Base-by-base conservation (phyloP, 192 early-diverging fungal species). In the Coemansia pectinata region DNA sequence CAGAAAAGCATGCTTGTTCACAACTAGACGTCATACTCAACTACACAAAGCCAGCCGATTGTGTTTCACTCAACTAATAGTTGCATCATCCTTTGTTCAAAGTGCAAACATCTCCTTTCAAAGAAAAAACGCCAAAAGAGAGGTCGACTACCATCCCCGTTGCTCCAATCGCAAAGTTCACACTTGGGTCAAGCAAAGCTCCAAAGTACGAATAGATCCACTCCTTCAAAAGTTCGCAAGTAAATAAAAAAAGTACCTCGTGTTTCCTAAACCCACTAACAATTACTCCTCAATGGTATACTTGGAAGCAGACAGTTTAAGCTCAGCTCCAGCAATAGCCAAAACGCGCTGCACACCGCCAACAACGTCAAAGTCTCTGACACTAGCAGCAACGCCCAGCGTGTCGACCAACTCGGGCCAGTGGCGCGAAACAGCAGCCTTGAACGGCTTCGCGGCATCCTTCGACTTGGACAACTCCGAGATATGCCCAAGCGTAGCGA, bases 331-430 rank as follows among this genome's bases (percentile, higher is more conserved):
- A 42, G 72, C 70, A 52, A 48, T 36, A 1, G 66, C 72, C 62
- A 82, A 14, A 1, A 77, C 53, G 10, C 66, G 57, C 60, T 82
- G 80, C 27, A 77, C 48, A 15, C 21, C 69, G 15, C 75, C 75
- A 7, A 82, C 66, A 33, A 82, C 45, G 11, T 82, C 80, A 10
- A 76, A 57, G 31, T 82, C 80, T 0, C 66, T 62, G 9, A 69
- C 72, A 33, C 57, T 63, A 3, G 72, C 72, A 12, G 80, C 80
- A n/a, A 71, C 68, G n/a, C 80, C 80, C 0, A 82, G 17, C 14
- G 55, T 52, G 14, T 74, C 72, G 8, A 82, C 66, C 21, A 82
- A 27, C 15, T 71, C 72, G 0, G 63, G 72, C 69, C 74, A 82
- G 14, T 74, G 38, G 2, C 74, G 31, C 34, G 60, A 33, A 14